Conservation (phyloP, 495 filamentous ascomycete genomes). For the Lentithecium fluviatile region DNA sequence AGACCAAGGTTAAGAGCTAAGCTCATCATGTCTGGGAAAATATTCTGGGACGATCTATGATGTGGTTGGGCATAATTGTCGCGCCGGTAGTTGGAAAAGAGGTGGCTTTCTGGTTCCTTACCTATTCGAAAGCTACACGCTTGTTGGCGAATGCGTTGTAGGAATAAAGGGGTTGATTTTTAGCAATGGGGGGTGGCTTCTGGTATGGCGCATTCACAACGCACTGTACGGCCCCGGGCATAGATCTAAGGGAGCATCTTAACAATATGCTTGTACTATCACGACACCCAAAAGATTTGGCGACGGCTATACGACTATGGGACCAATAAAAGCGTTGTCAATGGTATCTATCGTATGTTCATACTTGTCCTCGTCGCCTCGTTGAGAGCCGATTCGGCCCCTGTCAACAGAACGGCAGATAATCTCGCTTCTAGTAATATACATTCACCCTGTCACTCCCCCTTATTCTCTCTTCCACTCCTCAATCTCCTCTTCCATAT, state of each 20-base stretch:
- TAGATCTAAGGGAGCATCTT: too few relatives aligned
- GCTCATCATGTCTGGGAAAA: neutral
- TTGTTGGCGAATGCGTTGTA: too few relatives aligned
- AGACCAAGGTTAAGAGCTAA: constrained; percentile 47
- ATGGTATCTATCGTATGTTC: neutral
- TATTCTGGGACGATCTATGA: neutral
- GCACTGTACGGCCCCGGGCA: too few relatives aligned
- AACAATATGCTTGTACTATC: constrained; percentile 1
- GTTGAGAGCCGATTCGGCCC: neutral
- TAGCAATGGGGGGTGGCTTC: too few relatives aligned
- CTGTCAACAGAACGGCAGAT: too few relatives aligned
- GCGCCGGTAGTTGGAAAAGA: too few relatives aligned
- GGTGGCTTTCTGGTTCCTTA: too few relatives aligned
- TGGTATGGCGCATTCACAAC: too few relatives aligned
- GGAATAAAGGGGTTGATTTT: too few relatives aligned
- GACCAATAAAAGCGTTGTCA: neutral
- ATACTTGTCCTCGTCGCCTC: too few relatives aligned
- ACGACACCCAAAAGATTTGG: constrained; percentile 8
- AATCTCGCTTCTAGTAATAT: neutral
- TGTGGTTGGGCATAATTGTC: neutral
- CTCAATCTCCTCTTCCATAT: constrained; percentile 79
- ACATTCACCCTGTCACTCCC: neutral
- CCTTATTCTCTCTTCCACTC: constrained; percentile 65
- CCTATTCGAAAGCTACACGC: too few relatives aligned
- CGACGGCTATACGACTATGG: constrained; percentile 3